Evolutionary conservation across 805 yeast species (phyloP), one percentile per base, ranked within the genome.

Genomic region (Wickerhamiella musiphila): DNA sequence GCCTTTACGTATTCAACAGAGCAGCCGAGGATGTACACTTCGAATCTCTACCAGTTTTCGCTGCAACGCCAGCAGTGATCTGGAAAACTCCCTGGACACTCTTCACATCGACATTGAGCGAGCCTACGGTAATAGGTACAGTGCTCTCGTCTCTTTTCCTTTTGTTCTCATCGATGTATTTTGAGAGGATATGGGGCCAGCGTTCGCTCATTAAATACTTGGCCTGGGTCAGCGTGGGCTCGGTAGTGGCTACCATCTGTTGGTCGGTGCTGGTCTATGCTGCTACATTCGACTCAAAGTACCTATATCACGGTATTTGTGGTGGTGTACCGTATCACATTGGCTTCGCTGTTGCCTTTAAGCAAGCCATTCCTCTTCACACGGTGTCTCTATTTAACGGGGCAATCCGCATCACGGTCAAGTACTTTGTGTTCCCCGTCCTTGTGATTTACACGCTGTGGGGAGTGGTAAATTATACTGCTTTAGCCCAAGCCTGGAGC

Each of bases 101-200:
- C 10, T 22, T 65, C 18, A 64, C 71, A 4, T 45, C 62, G 13
- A 39, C 62, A 7, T 60, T 66, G 36, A 57, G 62, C 14, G 72
- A 65, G 33, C 60, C 59, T 29, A 54, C 54, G 20, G 33, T 62
- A 13, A 24, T 59, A n/a, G 49, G 60, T 4, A 49, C 60, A 5
- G 32, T 53, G 6, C 42, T 54, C 12, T 52, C 64, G 15, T 44
- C 56, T 16, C 36, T 56, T 18, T 43, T 61, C 14, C 38, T 65
- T 8, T 49, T 58, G 26, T 61, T 63, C 45, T 58, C 74, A 24
- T 77, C 77, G 5, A 58, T 65, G 33, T 75, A 68, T 50, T 61
- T 73, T 38, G 83, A 75, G 45, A 61, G 64, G 36, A 61, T 66
- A 25, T 74, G 82, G 82, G 72, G 77, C 4, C 45, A 68, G 17